Base-by-base conservation (phyloP, 2,329 filamentous ascomycete species). In the Ambrosiella xylebori region DNA sequence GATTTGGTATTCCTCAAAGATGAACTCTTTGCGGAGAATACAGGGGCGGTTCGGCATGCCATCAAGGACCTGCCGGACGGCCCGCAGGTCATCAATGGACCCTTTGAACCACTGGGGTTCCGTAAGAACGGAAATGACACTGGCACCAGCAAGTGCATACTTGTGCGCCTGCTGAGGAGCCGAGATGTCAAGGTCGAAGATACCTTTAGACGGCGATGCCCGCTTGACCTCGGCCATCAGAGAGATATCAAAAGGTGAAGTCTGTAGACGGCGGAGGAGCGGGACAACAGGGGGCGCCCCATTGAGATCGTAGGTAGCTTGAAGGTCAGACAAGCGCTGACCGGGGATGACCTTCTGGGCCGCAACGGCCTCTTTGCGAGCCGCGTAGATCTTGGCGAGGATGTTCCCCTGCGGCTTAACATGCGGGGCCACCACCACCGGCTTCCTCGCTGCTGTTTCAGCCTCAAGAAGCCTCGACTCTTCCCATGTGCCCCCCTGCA, bases 101-200 rank as follows among this genome's bases (percentile, higher is more conserved):
- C 93, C 93, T 72, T 96, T 97, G 76, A 98, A 98, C 93, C 93
- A 98, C 67, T 97, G 86, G 0, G 94, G 93, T 71, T 98, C 93
- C 0, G 93, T 98, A 52, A 98, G 78, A n/a, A 98, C 93, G 1
- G 93, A 97, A 63, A 98, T 98, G 44, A 95, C 88, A 68, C 91
- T 97, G 53, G 93, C 93, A 12, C 93, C 94, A 6, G 93, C 90
- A 56, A 93, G 78, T 8, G 94, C 93, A 69, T 98, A 98, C 64
- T 85, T 88, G 62, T 84, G 82, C 47, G 94, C 93, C 70, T 98
- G 93, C 4, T 84, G 82, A 27, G 93, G 89, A 8, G 93, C 93
- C 65, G 86, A 93, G 19, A 90, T 86, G 35, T 88, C 81, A 1
- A 95, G 76, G 0, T 90, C 88, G 62, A 98, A 97, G 44, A 94